These are phyloP conservation scores for Clonostachys solani DNA, from an alignment of 2,329 filamentous ascomycete species.

Conservation along the genomic window DNA sequence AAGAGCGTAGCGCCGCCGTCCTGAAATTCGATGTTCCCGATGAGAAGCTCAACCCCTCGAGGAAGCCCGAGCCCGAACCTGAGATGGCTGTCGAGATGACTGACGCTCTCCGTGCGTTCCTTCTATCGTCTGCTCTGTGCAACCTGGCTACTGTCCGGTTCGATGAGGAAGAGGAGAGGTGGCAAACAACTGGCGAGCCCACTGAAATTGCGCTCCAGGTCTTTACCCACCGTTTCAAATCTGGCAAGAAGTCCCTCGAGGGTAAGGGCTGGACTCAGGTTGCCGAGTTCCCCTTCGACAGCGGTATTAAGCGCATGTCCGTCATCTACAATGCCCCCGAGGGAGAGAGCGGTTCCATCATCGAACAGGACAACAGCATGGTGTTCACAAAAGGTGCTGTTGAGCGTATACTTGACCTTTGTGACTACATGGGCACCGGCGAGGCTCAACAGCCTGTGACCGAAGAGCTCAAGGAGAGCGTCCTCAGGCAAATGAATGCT, in stretches of 20 bases:
- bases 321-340: conserved; percentile 59
- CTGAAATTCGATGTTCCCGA: conserved; percentile 61
- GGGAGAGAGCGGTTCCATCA: conserved; percentile 28
- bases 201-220: conserved; percentile 77
- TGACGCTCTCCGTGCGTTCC: conserved; percentile 43
- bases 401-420: conserved; percentile 56
- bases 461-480: conserved; percentile 41
- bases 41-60: conserved; percentile 38
- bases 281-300: conserved; percentile 76
- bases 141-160: conserved; percentile 58
- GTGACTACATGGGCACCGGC: conserved; percentile 39
- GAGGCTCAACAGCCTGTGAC: conserved; percentile 39
- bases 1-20: conserved; percentile 54
- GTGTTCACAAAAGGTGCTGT: conserved; percentile 61
- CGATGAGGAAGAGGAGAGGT: conserved; percentile 49
- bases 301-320: conserved; percentile 74
- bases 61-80: conserved; percentile 17
- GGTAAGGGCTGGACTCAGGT: conserved; percentile 55
- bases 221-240: conserved; percentile 64
- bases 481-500: conserved; percentile 49
- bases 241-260: conserved; percentile 49
- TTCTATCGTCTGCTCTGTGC: conserved; percentile 57
- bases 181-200: conserved; percentile 66
- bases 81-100: conserved; percentile 40
- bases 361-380: conserved; percentile 38